phyloP scores from a whole-genome alignment of 805 yeast genomes.

The Vanderwaltozyma polyspora region DNA sequence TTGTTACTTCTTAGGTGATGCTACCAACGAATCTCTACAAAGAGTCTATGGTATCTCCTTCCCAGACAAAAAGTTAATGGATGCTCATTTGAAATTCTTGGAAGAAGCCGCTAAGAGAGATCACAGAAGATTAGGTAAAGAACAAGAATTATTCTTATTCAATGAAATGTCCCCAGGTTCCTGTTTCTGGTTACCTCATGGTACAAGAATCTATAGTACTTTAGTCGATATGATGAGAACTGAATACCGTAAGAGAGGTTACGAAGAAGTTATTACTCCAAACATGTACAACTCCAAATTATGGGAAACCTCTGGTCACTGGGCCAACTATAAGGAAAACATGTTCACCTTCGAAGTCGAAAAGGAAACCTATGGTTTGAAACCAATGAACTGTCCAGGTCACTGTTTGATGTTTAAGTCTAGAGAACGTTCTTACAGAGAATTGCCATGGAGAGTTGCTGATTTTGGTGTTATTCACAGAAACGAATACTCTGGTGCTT shows the following conservation, averaged over 20 bases:
- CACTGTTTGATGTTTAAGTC: slow-evolving; percentile 77
- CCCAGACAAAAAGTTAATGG: slow-evolving; percentile 96
- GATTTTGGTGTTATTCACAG: slow-evolving; percentile 91
- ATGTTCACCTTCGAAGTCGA: slow-evolving; percentile 96
- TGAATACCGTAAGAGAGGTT: slow-evolving; percentile 89
- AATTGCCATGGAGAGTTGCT: slow-evolving; percentile 72
- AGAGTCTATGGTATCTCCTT: slow-evolving; percentile 95
- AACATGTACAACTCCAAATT: slow-evolving; percentile 95
- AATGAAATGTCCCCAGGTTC: slow-evolving; percentile 97
- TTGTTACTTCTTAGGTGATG: slow-evolving; percentile 89
- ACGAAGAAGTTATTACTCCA: slow-evolving; percentile 97
- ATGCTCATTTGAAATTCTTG: slow-evolving; percentile 84
- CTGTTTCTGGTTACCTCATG: slow-evolving; percentile 98
- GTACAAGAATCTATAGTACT: slow-evolving; percentile 91
- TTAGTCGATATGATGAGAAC: slow-evolving; percentile 66
- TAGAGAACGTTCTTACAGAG: slow-evolving; percentile 71
- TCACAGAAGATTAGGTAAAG: slow-evolving; percentile 92
- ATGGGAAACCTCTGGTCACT: slow-evolving; percentile 98
- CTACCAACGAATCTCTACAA: slow-evolving; percentile 87
- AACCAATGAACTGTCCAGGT: slow-evolving; percentile 95
- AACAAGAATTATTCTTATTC: slow-evolving; percentile 91
- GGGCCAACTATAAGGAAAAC: slow-evolving; percentile 95
- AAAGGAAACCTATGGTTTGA: slow-evolving; percentile 87
- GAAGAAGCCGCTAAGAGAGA: slow-evolving; percentile 94
- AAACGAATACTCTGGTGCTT: slow-evolving; percentile 90